These are phyloP conservation scores for Cicer bijugum DNA, from an alignment of 306 rosid species.

Conservation along the genomic window DNA sequence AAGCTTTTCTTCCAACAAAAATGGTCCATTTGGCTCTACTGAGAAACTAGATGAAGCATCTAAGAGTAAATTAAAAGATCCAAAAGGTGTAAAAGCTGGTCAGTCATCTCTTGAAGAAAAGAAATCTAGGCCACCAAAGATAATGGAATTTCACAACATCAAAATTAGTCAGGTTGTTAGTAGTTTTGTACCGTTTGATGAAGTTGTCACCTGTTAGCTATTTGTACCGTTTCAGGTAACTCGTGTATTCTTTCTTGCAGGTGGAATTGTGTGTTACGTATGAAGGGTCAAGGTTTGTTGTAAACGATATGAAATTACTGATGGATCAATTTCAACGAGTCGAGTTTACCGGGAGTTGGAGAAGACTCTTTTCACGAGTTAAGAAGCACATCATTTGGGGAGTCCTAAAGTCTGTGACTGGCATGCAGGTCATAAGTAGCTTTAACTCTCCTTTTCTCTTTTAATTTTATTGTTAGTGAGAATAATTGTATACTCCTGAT, in stretches of 20 bases:
- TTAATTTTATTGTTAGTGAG: conserved; percentile 17
- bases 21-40: conserved; percentile 52
- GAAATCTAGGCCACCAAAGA: conserved; percentile 76
- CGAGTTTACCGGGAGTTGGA: conserved; percentile 92
- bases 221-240: conserved; percentile 25
- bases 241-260: conserved; percentile 48
- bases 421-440: conserved; percentile 81
- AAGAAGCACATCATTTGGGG: conserved; percentile 99
- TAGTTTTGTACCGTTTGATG: conserved; percentile 34
- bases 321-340: conserved; percentile 96
- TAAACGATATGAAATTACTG: conserved; percentile 78
- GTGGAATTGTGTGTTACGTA: conserved; percentile 86
- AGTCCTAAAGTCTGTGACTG: conserved; percentile 93
- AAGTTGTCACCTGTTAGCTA: conserved; percentile 10
- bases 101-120: conserved; percentile 74
- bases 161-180: conserved; percentile 92
- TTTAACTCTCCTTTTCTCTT: conserved; percentile 18
- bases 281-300: conserved; percentile 88
- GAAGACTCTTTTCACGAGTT: conserved; percentile 86
- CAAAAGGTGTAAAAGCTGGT: conserved; percentile 76
- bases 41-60: conserved; percentile 71
- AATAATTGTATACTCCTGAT: background rate
- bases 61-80: conserved; percentile 69
- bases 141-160: conserved; percentile 88
- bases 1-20: conserved; percentile 57